These are phyloP conservation scores for Neonectria coccinea DNA, from an alignment of 2,329 filamentous ascomycete species.

Conservation along the genomic window DNA sequence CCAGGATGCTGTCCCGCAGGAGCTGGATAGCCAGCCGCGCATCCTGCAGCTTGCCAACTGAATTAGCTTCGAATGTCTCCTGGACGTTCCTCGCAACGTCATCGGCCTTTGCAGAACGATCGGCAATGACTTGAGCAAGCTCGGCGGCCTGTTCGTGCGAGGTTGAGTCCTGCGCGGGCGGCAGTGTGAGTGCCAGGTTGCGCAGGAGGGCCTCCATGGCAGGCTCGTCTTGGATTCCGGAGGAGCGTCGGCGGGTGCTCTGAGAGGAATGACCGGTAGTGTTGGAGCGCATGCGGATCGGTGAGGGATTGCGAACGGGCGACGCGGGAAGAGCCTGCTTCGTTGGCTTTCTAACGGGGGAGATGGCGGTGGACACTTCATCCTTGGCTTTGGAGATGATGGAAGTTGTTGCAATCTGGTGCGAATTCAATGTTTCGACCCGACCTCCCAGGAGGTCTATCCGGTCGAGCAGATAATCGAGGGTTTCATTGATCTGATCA, in stretches of 20 bases:
- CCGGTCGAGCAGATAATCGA: conserved; percentile 64
- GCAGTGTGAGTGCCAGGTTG: conserved; percentile 58
- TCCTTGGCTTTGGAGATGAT: conserved; percentile 57
- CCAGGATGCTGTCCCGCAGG: conserved; percentile 63
- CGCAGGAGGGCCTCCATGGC: conserved; percentile 63
- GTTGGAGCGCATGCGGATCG: conserved; percentile 50
- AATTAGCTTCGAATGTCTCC: conserved; percentile 60
- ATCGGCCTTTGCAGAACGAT: conserved; percentile 57
- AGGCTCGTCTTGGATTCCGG: conserved; percentile 51
- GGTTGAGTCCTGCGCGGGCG: conserved; percentile 47
- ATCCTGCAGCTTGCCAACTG: conserved; percentile 59
- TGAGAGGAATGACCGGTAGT: conserved; percentile 31
- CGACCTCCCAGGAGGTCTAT: conserved; percentile 56
- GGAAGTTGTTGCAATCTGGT: conserved; percentile 54
- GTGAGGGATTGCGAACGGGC: conserved; percentile 52
- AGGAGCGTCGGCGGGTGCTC: conserved; percentile 51
- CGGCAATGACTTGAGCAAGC: conserved; percentile 52
- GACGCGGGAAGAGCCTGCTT: conserved; percentile 48
- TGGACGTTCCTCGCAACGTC: conserved; percentile 61
- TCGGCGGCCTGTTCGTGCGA: conserved; percentile 44
- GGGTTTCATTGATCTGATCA: conserved; percentile 62
- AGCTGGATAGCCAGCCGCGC: conserved; percentile 61
- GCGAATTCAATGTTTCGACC: conserved; percentile 59
- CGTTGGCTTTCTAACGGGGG: conserved; percentile 37
- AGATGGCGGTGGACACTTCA: conserved; percentile 54